Base-by-base conservation (phyloP, 352 stramenopile genomes). In the Pythium dissimile region DNA sequence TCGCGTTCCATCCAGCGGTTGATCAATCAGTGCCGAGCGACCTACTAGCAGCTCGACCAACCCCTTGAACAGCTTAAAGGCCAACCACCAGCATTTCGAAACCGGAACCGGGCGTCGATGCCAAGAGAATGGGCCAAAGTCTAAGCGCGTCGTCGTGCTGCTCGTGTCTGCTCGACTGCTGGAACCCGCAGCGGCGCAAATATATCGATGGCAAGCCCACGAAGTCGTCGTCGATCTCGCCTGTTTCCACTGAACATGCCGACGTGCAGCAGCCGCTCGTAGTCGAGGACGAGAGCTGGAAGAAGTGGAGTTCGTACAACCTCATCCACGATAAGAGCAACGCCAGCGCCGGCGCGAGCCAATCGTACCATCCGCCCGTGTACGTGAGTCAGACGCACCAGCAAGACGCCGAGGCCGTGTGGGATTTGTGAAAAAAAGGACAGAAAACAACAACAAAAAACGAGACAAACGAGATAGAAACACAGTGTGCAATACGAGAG, bases 241-340 rank as follows among this genome's bases (percentile, higher is more conserved):
- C 20, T 11, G 43, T 18, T 18, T 50, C 47, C 15, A 41, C 45
- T 10, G 28, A 58, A 6, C 50, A 34, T 18, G 30, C 27, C 24
- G 50, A 66, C 44, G 59, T 66, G 26, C 68, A 78, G 57, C 74
- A 86, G 43, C 77, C 77, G n/a, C 77, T 87, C 20, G 79, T 89
- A 35, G 79, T 89, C 27, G 77, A 92, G 76, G 81, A 92, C 62
- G 79, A 92, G 52, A 91, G 81, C 58, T 92, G 79, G 79, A 88
- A 89, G 63, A 74, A 78, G 44, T 89, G 72, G 71, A 89, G 79
- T 54, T 89, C 79, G 13, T 89, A 81, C 72, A 78, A 87, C 54
- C 71, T 89, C 53, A 77, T 89, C 47, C 76, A 92, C 61, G 43
- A 84, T 57, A 61, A 37, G 15, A 28, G 45, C 31, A 23, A 31